Conservation (phyloP, 2,329 filamentous ascomycete species). For the Stenocarpella maydis region DNA sequence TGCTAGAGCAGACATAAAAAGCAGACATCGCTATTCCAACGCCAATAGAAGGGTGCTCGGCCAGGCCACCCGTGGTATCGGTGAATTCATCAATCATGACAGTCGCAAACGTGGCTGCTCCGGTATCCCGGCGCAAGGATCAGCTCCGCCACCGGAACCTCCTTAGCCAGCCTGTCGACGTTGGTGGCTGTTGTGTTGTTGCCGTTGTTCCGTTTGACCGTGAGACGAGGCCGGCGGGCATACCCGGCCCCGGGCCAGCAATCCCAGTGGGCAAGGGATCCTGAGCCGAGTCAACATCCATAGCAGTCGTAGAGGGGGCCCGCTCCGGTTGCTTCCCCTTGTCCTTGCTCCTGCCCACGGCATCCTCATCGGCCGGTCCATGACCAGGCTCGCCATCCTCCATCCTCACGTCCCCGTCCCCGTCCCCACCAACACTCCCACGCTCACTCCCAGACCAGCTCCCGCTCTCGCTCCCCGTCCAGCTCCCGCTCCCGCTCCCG, state of each 20-base stretch:
- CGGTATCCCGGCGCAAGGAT: conserved; percentile 49
- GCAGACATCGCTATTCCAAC: conserved; percentile 10
- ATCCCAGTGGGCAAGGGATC: not conserved
- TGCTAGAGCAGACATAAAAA: conserved; percentile 14
- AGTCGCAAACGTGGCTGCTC: conserved; percentile 47
- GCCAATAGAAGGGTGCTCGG: not conserved
- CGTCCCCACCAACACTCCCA: conserved; percentile 37
- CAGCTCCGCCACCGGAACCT: conserved; percentile 47
- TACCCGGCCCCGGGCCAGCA: conserved; percentile 1
- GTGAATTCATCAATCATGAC: conserved; percentile 35
- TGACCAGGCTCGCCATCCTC: conserved; percentile 4
- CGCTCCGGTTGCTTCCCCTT: conserved; percentile 30
- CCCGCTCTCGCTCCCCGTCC: conserved; percentile 40
- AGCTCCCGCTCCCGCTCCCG: conserved; percentile 42
- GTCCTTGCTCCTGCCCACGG: conserved; percentile 35
- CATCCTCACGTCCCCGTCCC: conserved; percentile 34
- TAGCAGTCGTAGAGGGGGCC: conserved; percentile 17
- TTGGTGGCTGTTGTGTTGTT: conserved; percentile 8
- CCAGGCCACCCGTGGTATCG: conserved; percentile 37
- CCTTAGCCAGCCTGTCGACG: conserved; percentile 24
- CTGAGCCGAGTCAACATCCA: conserved; percentile 32
- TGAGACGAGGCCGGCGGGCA: conserved; percentile 15
- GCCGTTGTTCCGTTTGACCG: not conserved
- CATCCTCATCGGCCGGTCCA: not conserved
- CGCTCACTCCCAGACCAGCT: conserved; percentile 35